Evolutionary conservation across 179 eudicot genomes (phyloP), one percentile per base, ranked within the genome.

Genomic region (Heliamphora pulchella): DNA sequence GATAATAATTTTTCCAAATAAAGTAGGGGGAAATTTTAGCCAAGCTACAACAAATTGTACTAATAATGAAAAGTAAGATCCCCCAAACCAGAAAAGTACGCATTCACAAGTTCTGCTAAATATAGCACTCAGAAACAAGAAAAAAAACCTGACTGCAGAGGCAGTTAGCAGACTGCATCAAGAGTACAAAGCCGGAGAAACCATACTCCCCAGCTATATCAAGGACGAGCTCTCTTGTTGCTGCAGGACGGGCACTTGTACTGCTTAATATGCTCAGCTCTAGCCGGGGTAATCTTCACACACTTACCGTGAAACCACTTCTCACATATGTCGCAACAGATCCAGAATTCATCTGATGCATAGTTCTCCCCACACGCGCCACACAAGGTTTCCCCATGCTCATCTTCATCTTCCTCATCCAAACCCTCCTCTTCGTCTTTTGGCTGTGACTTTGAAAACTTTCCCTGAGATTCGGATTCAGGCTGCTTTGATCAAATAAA

Each of bases 271-370:
- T 91, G 92, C 84, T 89, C 90, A 44, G 94, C 94, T 82, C 85
- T 85, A 41, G 94, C 92, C 8, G 94, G 92, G 80, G 94, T 89
- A 55, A 91, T 88, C 86, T 88, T 90, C 80, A 91, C 94, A 71
- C 94, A 89, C 87, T 90, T 91, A 0, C 94, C 92, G 78, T 91
- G 92, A 86, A 88, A 91, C 93, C 93, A 90, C 82, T 78, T 88
- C 87, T 88, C 90, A 58, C 93, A 91, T 57, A 87, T 54, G 69
- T 91, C 95, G 10, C 93, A 91, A 79, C 95, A 90, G 18, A 90
- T 91, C 93, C 95, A 91, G 77, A 90, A 90, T 69, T 91, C 91
- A 54, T 89, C 91, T 0, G 89, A 71, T 48, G 88, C 89, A 79
- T 90, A 91, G 78, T 88, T 88, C 67, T 91, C 94, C 5, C 90